These are phyloP conservation scores for Parsonsia alboflavescens DNA, from an alignment of 257 asterid genomes.

Conservation along the genomic window DNA sequence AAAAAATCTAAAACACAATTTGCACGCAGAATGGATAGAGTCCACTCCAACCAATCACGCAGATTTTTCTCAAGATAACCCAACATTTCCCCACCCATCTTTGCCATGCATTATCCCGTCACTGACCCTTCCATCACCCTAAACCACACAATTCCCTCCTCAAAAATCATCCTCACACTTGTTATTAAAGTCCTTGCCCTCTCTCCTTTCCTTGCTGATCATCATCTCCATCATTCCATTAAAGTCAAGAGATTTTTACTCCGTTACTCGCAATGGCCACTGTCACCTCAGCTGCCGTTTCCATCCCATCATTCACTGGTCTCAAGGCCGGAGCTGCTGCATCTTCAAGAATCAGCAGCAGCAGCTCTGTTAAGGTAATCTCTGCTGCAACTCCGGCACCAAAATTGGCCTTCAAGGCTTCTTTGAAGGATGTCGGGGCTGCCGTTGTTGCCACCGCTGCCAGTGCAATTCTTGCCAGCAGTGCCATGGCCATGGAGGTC, in stretches of 20 bases:
- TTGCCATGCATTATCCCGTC: constrained; percentile 10
- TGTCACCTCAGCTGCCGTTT: constrained; percentile 61
- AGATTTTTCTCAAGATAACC: constrained; percentile 24
- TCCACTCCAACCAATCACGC: constrained; percentile 37
- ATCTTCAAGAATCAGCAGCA: constrained; percentile 27
- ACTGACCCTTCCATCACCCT: constrained; percentile 18
- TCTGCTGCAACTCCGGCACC: constrained; percentile 27
- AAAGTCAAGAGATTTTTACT: background rate
- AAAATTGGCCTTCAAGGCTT: constrained; percentile 46
- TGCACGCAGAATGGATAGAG: constrained; percentile 41
- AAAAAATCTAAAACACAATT: constrained; percentile 9
- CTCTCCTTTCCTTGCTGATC: constrained; percentile 24
- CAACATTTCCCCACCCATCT: background rate
- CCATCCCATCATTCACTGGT: constrained; percentile 73
- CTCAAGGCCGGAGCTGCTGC: constrained; percentile 39
- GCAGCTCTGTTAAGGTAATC: constrained; percentile 21
- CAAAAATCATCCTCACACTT: constrained; percentile 7
- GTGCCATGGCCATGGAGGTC: constrained; percentile 58
- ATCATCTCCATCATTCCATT: constrained; percentile 1
- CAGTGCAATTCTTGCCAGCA: constrained; percentile 55
- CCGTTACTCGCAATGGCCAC: constrained; percentile 39
- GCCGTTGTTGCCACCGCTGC: constrained; percentile 70
- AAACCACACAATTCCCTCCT: constrained; percentile 33
- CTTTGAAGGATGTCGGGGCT: constrained; percentile 55
- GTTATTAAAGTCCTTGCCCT: constrained; percentile 28